Evolutionary conservation across 2,329 filamentous ascomycete species (phyloP), one percentile per base, ranked within the genome.

Genomic region (Penicillium sp.): DNA sequence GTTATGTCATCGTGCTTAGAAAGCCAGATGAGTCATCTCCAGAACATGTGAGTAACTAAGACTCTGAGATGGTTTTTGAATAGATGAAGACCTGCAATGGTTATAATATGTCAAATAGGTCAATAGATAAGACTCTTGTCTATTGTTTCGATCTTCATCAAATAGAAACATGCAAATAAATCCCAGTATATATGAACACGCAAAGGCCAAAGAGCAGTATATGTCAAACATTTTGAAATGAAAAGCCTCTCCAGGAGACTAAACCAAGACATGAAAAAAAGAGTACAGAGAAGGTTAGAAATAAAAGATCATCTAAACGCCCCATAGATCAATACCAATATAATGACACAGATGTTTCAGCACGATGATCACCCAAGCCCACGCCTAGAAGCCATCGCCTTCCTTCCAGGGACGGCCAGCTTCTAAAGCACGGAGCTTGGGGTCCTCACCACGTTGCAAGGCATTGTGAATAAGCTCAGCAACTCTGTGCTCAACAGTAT

Each of bases 371-470:
- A 26, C 3, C 7, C 7, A n/a, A 42, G 29, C n/a, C 14, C 7
- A 22, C 1, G 47, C 13, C 77, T 70, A 85, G 65, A 80, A 85
- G 3, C 81, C 81, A 68, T 84, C 82, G 1, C 81, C 83, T 44
- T 82, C 80, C 37, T 78, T 79, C 83, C 82, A 86, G 45, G 73
- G 70, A 52, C 83, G 77, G 35, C 83, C 82, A 9, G 76, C 76
- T 64, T 85, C 83, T 60, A 72, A 55, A 1, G 84, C 84, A 55
- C 84, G 72, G 52, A 79, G 74, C 59, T 65, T 72, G 0, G 83
- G 81, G 65, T 85, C 77, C 39, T 76, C 75, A 0, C 84, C 84
- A 53, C 80, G 75, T 52, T 79, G 67, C 9, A 81, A 68, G 1
- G 84, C 84, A 56, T 76, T 74, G 8, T 71, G 56, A 54, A 76